Evolutionary conservation across 73 alveolate genomes (phyloP), one percentile per base, ranked within the genome.

Genomic region (Urostyla sp.): DNA sequence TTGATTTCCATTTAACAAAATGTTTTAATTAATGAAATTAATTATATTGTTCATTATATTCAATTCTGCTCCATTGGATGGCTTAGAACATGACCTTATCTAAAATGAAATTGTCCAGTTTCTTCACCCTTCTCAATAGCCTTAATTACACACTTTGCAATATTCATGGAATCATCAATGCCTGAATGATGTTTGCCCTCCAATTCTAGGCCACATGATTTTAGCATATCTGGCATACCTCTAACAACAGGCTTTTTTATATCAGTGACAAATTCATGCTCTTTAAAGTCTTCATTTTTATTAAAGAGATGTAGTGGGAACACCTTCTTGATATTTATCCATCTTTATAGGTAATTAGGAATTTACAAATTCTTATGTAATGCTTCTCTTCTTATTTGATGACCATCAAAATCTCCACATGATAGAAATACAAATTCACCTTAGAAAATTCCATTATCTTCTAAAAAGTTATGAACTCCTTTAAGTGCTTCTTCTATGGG

Each of bases 111-210:
- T 6, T 35, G 24, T 27, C 10, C 48, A 0, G n/a, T n/a, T n/a
- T n/a, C n/a, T n/a, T n/a, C n/a, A n/a, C 73, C 85, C 7, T 60
- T 53, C 35, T 84, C 72, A n/a, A 84, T n/a, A 24, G 52, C 30
- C 49, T 38, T 53, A 1, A 73, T 28, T 23, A 53, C 93, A 27
- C 81, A 54, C 52, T 85, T 84, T 27, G 96, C 94, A 40, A 88
- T 91, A 58, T 91, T 94, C 76, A 72, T 85, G 13, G 87, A 45
- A 75, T 94, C 97, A 58, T 94, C 97, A 0, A 94, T 77, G 8
- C 96, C 96, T 35, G 96, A 87, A 75, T 91, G 97, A 59, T 94
- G 97, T 21, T 82, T 77, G 0, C 98, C 96, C 44, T 74, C 80
- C 18, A 87, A 76, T 38, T 59, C 67, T 28, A 94, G 49, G 18